Evolutionary conservation across 768 basidiomycete genomes (phyloP).

Genomic region (Russula ochroleuca): DNA sequence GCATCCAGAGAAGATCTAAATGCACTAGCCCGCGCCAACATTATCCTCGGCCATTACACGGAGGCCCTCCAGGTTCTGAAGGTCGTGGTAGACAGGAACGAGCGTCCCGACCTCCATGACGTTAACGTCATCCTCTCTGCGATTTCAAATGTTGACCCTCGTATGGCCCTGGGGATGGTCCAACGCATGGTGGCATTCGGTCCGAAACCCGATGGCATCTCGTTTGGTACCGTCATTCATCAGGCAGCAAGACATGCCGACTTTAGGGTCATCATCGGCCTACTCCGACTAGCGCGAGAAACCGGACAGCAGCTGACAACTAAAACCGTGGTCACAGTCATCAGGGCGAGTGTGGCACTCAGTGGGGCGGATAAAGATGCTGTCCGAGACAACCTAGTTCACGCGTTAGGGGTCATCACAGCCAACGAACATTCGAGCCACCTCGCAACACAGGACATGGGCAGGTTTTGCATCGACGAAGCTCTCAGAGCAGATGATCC

Average conservation of each 20-base stretch:
- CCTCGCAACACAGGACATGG: constrained; percentile 45
- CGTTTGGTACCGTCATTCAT: constrained; percentile 61
- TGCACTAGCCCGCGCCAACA: constrained; percentile 57
- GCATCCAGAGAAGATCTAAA: constrained; percentile 52
- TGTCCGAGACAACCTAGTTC: constrained; percentile 38
- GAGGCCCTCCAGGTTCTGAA: constrained; percentile 48
- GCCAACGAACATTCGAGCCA: constrained; percentile 37
- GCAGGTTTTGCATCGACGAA: constrained; percentile 47
- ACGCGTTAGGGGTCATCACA: constrained; percentile 43
- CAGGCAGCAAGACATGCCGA: constrained; percentile 48
- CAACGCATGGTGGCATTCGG: constrained; percentile 47
- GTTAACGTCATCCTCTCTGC: constrained; percentile 58
- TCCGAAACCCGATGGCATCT: constrained; percentile 48
- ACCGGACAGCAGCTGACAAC: constrained; percentile 40
- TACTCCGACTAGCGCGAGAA: constrained; percentile 42
- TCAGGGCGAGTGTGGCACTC: constrained; percentile 28
- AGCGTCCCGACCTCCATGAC: constrained; percentile 59
- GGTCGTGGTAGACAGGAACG: constrained; percentile 44
- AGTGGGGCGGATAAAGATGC: constrained; percentile 29
- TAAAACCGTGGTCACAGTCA: constrained; percentile 41
- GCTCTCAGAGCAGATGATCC: constrained; percentile 50
- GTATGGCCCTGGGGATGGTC: constrained; percentile 45
- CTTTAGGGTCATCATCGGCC: constrained; percentile 39
- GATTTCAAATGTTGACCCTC: constrained; percentile 48
- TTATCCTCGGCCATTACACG: constrained; percentile 48